phyloP scores from a whole-genome alignment of 371 early-diverging fungal species.

The Haplosporangium sp. region DNA sequence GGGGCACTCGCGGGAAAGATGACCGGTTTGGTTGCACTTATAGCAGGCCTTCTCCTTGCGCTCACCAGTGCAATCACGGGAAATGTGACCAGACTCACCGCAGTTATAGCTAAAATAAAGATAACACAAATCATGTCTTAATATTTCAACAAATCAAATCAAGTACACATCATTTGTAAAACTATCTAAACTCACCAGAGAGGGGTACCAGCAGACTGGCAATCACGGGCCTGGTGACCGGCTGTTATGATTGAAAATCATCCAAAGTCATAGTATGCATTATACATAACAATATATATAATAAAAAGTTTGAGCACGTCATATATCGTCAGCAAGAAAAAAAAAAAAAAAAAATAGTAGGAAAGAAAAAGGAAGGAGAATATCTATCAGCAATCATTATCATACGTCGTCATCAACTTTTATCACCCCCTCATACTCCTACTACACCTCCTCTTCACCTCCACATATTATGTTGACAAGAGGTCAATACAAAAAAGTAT shows the following conservation, averaged over 20 bases:
- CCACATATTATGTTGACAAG: conserved; percentile 12
- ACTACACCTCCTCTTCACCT: conserved; percentile 8
- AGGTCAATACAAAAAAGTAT: conserved; percentile 13
- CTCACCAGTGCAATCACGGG: conserved; percentile 62
- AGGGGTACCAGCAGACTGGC: conserved; percentile 62
- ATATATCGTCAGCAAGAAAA: conserved; percentile 10
- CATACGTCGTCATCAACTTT: conserved; percentile 8
- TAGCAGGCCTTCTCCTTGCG: conserved; percentile 73
- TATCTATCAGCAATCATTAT: conserved; percentile 25
- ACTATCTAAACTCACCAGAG: conserved; percentile 64
- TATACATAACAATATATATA: not conserved
- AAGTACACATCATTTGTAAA: not conserved
- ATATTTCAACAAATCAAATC: not conserved
- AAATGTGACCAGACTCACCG: conserved; percentile 68
- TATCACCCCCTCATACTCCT: conserved; percentile 12
- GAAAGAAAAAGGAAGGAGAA: conserved; percentile 10
- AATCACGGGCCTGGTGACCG: conserved; percentile 76
- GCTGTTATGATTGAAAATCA: conserved; percentile 49
- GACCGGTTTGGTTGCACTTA: conserved; percentile 72
- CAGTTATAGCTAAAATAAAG: conserved; percentile 67
- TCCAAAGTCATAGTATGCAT: not conserved
- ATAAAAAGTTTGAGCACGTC: conserved; percentile 3
- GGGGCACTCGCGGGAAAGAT: conserved; percentile 73
- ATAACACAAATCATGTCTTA: not conserved
- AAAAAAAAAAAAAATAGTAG: not conserved